Evolutionary conservation across 371 early-diverging fungal species (phyloP).

Genomic region (Umbelopsis sp.): DNA sequence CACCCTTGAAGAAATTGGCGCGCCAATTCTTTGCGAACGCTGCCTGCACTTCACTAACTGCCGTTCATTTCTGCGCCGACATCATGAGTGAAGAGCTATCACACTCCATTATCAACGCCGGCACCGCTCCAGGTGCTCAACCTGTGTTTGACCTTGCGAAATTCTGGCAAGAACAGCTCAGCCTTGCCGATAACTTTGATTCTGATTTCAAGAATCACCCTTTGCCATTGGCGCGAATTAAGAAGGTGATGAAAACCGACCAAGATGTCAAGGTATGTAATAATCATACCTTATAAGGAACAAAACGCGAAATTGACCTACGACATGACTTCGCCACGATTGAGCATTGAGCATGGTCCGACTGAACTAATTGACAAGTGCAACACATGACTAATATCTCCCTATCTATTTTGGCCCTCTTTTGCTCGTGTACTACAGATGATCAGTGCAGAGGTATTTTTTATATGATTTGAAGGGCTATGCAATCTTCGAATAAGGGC

Average conservation of each 20-base stretch:
- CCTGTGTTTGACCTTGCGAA: constrained; percentile 51
- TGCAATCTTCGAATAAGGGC: not conserved
- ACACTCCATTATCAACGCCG: constrained; percentile 17
- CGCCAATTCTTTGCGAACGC: not conserved
- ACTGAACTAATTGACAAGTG: no score
- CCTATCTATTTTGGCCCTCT: not conserved
- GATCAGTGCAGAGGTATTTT: constrained; percentile 75
- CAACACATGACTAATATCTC: not conserved
- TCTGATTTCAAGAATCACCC: constrained; percentile 91
- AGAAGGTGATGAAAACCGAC: constrained; percentile 99
- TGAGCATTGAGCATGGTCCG: no score
- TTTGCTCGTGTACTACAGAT: constrained; percentile 47
- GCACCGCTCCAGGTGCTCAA: constrained; percentile 31
- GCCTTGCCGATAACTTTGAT: constrained; percentile 39
- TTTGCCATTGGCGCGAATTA: constrained; percentile 98
- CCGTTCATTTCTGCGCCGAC: not conserved
- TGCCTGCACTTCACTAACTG: not conserved
- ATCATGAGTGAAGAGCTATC: constrained; percentile 14
- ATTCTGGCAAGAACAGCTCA: constrained; percentile 54
- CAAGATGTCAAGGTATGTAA: constrained; percentile 89
- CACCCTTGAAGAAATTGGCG: not conserved
- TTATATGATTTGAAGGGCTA: constrained; percentile 30
- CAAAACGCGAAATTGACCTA: not conserved
- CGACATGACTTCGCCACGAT: no score
- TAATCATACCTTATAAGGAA: not conserved